Evolutionary conservation across 495 filamentous ascomycete species (phyloP), one percentile per base, ranked within the genome.

Genomic region (Astrothelium macrocarpum): DNA sequence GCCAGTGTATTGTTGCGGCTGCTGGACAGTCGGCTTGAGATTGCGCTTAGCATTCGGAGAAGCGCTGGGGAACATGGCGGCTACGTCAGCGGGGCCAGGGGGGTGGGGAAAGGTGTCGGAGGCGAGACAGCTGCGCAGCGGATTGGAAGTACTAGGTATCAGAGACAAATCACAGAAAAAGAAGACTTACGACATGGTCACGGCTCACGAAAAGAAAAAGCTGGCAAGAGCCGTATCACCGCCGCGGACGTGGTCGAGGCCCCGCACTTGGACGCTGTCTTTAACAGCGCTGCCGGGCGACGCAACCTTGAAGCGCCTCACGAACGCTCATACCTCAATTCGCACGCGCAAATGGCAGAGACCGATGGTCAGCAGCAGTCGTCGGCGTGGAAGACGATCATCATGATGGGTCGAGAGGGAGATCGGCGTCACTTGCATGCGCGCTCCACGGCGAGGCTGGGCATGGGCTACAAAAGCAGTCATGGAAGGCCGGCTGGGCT

Each of bases 41-140:
- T 63, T 71, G 60, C 66, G 68, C 39, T 67, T 64, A n/a, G 59
- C 61, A 49, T 53, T 63, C n/a, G 63, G 66, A 14, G 60, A 59
- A 20, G 60, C 23, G 31, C 59, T 60, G 59, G 31, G 31, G 31
- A 34, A 60, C 59, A 43, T 36, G 14, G 10, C 16, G 59, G 59
- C 59, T 60, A 60, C 59, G 59, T 60, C 36, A 60, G 59, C 59
- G 59, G 32, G 49, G 49, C 49, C 3, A 56, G 49, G 49, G 49
- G 49, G 49, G 49, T 56, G 49, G 49, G 49, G 49, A 56, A 56
- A 56, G 49, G 49, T 56, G 12, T 29, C 23, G 49, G 49, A 56
- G 49, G 49, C 49, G 20, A 26, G 49, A 56, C 49, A 56, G 49
- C 49, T 56, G 49, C 49, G 49, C 49, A 28, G 43, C 43, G 43